A percentile compares a stretch with the other conserved stretches of the same genome.
phyloP scores from a whole-genome alignment of 1,284 basidiomycete genomes.

The Apiotrichum gracile region DNA sequence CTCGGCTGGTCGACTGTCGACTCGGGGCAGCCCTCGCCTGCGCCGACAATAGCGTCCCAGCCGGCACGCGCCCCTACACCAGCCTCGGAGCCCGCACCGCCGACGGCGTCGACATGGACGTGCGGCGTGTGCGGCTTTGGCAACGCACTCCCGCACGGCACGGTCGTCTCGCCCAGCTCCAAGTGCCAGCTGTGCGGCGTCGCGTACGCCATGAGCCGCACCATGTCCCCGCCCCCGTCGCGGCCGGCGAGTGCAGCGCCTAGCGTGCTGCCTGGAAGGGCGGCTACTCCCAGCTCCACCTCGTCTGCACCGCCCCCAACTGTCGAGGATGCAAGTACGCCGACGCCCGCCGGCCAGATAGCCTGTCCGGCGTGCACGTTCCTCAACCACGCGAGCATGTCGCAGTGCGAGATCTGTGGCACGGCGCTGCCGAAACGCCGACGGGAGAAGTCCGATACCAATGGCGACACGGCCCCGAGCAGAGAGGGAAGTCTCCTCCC shows the following conservation, averaged over 20 bases:
- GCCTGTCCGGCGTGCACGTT: slow-evolving; percentile 87
- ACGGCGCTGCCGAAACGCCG: slow-evolving; percentile 60
- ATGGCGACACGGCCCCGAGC: neutral
- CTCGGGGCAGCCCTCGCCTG: neutral
- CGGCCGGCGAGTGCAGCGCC: neutral
- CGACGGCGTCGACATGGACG: slow-evolving; percentile 56
- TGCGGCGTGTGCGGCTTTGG: slow-evolving; percentile 78
- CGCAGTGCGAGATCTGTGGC: slow-evolving; percentile 80
- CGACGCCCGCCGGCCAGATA: slow-evolving; percentile 34
- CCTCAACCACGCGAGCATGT: slow-evolving; percentile 72
- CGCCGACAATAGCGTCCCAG: neutral
- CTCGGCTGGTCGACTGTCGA: slow-evolving; percentile 42
- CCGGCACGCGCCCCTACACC: neutral
- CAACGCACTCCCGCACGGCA: slow-evolving; percentile 55
- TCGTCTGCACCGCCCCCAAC: neutral
- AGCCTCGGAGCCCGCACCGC: neutral
- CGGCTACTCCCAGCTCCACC: neutral
- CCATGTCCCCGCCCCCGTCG: slow-evolving; percentile 5
- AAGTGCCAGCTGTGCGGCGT: slow-evolving; percentile 67
- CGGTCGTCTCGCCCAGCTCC: slow-evolving; percentile 49
- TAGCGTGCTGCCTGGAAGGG: neutral
- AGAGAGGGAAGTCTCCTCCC: neutral
- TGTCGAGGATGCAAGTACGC: neutral
- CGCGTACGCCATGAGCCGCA: slow-evolving; percentile 14
- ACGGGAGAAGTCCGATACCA: neutral